These are phyloP conservation scores for Auriculariales sp. DNA, from an alignment of 768 basidiomycete species.

Conservation along the genomic window DNA sequence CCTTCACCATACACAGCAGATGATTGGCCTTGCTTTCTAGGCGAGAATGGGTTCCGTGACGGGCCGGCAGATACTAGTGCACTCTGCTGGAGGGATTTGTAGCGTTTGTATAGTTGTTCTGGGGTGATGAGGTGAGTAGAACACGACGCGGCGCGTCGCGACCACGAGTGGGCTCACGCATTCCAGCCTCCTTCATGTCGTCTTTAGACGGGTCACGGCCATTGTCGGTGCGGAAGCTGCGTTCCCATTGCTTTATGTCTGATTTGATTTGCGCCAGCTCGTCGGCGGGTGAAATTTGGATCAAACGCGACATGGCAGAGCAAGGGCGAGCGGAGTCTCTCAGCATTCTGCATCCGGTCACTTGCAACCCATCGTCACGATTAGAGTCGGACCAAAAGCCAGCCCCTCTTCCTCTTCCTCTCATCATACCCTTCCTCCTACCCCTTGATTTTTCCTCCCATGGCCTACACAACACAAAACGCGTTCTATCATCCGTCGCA, in stretches of 20 bases:
- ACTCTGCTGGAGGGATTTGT: constrained; percentile 1
- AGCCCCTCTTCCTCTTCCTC: neutral
- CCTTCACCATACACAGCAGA: too few relatives aligned
- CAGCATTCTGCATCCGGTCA: neutral
- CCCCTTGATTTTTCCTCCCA: neutral
- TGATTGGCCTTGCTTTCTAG: neutral
- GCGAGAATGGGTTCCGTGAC: neutral
- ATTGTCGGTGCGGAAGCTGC: constrained; percentile 2
- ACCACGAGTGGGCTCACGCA: constrained; percentile 3
- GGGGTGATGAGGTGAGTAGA: neutral
- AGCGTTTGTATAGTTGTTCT: constrained; percentile 6
- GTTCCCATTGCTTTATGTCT: constrained; percentile 8
- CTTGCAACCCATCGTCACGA: neutral
- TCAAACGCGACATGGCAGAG: neutral
- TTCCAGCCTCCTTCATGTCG: constrained; percentile 6
- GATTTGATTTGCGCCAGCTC: neutral
- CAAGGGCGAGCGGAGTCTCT: neutral
- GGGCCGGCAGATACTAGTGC: neutral
- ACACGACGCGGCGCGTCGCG: neutral
- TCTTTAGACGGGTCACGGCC: constrained; percentile 5
- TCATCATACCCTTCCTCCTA: neutral
- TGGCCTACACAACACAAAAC: neutral
- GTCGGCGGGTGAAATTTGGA: constrained; percentile 1
- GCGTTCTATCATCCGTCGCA: neutral
- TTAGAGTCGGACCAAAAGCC: neutral